phyloP scores from a whole-genome alignment of 1,139 yeast species.

The Saccharomyces pastorianus region DNA sequence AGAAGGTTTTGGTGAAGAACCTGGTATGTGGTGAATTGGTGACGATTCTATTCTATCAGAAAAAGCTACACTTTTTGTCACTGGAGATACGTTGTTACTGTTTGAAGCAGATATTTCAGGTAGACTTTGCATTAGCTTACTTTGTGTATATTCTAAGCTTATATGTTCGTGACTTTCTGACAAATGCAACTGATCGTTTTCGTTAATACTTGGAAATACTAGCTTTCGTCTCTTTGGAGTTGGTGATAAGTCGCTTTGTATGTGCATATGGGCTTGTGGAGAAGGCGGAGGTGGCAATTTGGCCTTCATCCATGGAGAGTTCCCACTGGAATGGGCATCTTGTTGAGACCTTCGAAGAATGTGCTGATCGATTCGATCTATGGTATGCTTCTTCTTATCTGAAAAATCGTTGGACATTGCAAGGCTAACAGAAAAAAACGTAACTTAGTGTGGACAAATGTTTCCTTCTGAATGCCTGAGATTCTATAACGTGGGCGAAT shows the following conservation, averaged over 20 bases:
- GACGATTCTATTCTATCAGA: constrained; percentile 26
- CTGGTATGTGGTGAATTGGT: constrained; percentile 12
- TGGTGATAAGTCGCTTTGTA: constrained; percentile 12
- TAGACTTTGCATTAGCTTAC: not conserved
- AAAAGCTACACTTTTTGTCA: constrained; percentile 25
- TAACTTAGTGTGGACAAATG: no score
- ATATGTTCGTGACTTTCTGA: not conserved
- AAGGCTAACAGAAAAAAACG: not conserved
- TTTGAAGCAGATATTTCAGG: not conserved
- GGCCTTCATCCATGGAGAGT: not conserved
- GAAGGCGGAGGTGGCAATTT: constrained; percentile 5
- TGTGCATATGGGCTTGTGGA: constrained; percentile 12
- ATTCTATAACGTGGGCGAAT: no score
- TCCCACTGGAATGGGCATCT: not conserved
- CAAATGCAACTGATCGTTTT: not conserved
- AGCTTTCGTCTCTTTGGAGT: constrained; percentile 19
- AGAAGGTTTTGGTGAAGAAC: constrained; percentile 23
- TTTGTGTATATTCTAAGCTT: not conserved
- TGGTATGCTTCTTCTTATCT: not conserved
- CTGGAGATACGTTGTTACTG: constrained; percentile 16
- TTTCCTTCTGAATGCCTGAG: no score
- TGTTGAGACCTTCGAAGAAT: not conserved
- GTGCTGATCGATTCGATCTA: not conserved
- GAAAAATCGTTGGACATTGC: not conserved
- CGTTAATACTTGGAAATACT: not conserved